Conservation (phyloP, 1,284 basidiomycete species). For the Apiotrichum siamense region DNA sequence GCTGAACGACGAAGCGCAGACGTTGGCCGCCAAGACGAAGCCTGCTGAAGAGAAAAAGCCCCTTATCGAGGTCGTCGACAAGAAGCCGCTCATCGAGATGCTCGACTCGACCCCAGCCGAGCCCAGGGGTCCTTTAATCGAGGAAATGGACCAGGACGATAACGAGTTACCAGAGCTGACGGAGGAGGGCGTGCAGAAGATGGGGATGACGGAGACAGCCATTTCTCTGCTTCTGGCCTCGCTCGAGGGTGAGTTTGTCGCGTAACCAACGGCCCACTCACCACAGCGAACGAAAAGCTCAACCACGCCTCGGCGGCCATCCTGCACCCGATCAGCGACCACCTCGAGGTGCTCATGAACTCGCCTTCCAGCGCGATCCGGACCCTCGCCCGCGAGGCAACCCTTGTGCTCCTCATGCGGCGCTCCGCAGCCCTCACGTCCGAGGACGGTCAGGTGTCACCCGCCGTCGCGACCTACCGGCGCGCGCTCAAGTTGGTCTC, state of each 20-base stretch:
- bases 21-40: neutral
- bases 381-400: slow-evolving; percentile 60
- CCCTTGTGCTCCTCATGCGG: slow-evolving; percentile 31
- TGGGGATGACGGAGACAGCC: slow-evolving; percentile 60
- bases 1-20: slow-evolving; percentile 36
- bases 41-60: slow-evolving; percentile 1
- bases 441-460: slow-evolving; percentile 34
- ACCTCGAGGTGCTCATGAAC: slow-evolving; percentile 57
- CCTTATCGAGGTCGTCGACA: neutral
- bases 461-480: slow-evolving; percentile 64
- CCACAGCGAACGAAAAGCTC: slow-evolving; percentile 62
- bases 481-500: slow-evolving; percentile 80
- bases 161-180: slow-evolving; percentile 17
- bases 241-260: slow-evolving; percentile 60
- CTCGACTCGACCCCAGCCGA: neutral
- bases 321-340: slow-evolving; percentile 63
- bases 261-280: neutral
- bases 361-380: slow-evolving; percentile 52
- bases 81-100: slow-evolving; percentile 4
- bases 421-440: slow-evolving; percentile 13
- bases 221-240: slow-evolving; percentile 70
- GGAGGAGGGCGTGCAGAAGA: slow-evolving; percentile 44
- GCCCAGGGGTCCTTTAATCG: slow-evolving; percentile 14
- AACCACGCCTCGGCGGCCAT: slow-evolving; percentile 58
- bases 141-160: slow-evolving; percentile 16